Conservation (phyloP, 2,329 filamentous ascomycete species). For the Cladosporium sp. region DNA sequence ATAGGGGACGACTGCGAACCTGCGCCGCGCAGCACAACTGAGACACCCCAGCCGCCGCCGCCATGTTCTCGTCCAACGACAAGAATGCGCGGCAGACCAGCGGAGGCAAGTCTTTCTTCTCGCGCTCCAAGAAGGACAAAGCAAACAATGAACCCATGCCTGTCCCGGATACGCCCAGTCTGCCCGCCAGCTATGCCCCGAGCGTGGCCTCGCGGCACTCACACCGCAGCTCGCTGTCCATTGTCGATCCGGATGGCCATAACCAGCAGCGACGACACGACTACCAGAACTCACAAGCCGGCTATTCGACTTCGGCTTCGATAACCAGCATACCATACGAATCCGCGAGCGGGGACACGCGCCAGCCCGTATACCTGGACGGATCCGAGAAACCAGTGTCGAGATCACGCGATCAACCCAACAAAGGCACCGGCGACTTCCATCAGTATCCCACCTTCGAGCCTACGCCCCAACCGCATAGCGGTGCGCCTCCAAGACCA, state of each 20-base stretch:
- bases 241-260: constrained; percentile 24
- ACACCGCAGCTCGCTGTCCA: constrained; percentile 55
- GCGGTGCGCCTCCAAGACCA: neutral
- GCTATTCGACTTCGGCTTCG: constrained; percentile 42
- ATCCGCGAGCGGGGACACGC: constrained; percentile 58
- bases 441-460: constrained; percentile 73
- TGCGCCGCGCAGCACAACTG: constrained; percentile 6
- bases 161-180: constrained; percentile 54
- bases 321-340: constrained; percentile 89
- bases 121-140: constrained; percentile 70
- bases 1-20: constrained; percentile 1
- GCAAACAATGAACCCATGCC: constrained; percentile 59
- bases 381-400: constrained; percentile 58
- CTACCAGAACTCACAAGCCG: neutral
- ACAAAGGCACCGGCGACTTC: constrained; percentile 71
- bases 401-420: constrained; percentile 67
- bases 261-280: constrained; percentile 3
- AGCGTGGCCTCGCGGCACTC: constrained; percentile 64
- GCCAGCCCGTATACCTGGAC: constrained; percentile 67
- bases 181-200: constrained; percentile 37
- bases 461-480: constrained; percentile 18
- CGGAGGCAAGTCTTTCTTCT: constrained; percentile 79
- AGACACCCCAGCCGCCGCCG: constrained; percentile 11
- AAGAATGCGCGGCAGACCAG: constrained; percentile 72
- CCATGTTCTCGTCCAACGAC: constrained; percentile 10